Percentiles rank a stretch among this genome's conserved stretches.
Evolutionary conservation across 208 protist genomes (phyloP).

Genomic region (Wallacemonas sp.): DNA sequence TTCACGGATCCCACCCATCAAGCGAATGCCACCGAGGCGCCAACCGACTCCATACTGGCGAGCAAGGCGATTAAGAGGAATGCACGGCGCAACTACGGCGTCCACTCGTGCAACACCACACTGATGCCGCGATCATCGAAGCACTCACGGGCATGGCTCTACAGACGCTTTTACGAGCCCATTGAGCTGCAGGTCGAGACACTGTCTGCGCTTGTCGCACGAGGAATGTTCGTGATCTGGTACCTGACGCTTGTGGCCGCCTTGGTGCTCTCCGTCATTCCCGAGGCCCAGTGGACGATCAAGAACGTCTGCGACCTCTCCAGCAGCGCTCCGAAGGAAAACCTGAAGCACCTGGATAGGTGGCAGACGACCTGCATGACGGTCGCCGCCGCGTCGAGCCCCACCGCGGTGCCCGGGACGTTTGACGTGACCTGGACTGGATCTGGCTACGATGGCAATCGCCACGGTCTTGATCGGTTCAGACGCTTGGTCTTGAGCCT

Average conservation of each 20-base stretch:
- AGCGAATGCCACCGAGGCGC: background rate
- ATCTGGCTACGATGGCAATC: conserved; percentile 10
- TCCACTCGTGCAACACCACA: conserved; percentile 2
- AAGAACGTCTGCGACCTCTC: conserved; percentile 57
- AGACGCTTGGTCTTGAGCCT: conserved; percentile 45
- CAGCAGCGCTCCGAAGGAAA: background rate
- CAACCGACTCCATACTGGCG: background rate
- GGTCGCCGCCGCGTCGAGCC: background rate
- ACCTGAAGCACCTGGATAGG: conserved; percentile 23
- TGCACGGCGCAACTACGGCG: background rate
- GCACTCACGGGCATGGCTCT: background rate
- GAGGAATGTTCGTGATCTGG: conserved; percentile 51
- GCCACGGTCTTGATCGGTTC: conserved; percentile 34
- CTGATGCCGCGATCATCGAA: background rate
- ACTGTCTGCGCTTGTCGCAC: conserved; percentile 38
- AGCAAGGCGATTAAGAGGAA: background rate
- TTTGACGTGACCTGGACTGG: conserved; percentile 39
- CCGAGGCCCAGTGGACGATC: conserved; percentile 46
- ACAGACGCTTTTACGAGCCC: conserved; percentile 30
- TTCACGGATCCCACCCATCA: background rate
- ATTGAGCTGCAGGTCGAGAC: conserved; percentile 85
- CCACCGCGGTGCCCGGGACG: background rate
- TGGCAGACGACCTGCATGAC: conserved; percentile 30
- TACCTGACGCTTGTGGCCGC: conserved; percentile 49
- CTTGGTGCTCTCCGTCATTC: conserved; percentile 58